These are phyloP conservation scores for Metrosideros polymorpha DNA, from an alignment of 441 rosid genomes.

Conservation along the genomic window DNA sequence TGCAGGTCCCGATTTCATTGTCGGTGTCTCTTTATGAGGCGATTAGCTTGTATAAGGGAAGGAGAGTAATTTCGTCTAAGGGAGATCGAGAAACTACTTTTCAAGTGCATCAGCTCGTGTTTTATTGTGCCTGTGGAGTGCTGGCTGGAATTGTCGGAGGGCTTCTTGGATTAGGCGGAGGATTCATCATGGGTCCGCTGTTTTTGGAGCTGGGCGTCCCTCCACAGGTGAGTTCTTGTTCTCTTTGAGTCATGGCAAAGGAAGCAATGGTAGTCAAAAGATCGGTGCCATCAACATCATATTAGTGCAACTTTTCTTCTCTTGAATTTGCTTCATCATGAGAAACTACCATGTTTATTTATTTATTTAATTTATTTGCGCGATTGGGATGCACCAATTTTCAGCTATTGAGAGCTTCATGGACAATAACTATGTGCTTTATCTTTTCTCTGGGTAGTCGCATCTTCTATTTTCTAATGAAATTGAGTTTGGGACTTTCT, in stretches of 20 bases:
- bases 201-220: conserved; percentile 69
- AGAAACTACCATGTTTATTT: not conserved
- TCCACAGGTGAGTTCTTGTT: conserved; percentile 34
- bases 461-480: not conserved
- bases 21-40: conserved; percentile 54
- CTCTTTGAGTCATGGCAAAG: not conserved
- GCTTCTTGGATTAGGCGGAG: conserved; percentile 66
- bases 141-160: conserved; percentile 66
- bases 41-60: conserved; percentile 45
- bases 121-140: conserved; percentile 38
- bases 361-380: not conserved
- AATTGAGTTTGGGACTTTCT: not conserved
- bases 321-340: not conserved
- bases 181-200: conserved; percentile 73
- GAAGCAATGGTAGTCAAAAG: not conserved
- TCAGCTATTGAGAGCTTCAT: not conserved
- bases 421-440: not conserved
- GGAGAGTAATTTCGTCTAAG: conserved; percentile 52
- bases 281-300: not conserved
- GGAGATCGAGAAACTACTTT: conserved; percentile 35
- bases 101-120: conserved; percentile 26
- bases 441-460: not conserved
- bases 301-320: not conserved
- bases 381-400: not conserved
- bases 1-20: conserved; percentile 53